These are phyloP conservation scores for Terfezia claveryi DNA, from an alignment of 495 filamentous ascomycete genomes.

Conservation along the genomic window DNA sequence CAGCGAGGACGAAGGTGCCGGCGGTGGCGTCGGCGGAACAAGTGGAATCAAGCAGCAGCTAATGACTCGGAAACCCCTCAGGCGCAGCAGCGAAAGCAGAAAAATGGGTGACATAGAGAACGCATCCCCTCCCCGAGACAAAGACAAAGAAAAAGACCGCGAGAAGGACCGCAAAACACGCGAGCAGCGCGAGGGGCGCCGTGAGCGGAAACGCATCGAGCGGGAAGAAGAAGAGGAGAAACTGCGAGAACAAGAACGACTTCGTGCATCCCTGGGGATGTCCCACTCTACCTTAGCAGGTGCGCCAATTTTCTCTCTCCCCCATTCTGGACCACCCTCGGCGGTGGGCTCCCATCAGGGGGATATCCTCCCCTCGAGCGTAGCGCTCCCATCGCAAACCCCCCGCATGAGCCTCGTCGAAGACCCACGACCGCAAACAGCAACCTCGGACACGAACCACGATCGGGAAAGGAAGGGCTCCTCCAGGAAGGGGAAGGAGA, in stretches of 20 bases:
- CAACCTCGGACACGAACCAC: not conserved
- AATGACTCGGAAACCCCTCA: not conserved
- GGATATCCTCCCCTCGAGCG: not conserved
- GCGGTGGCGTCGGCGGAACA: not conserved
- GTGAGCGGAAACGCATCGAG: not conserved
- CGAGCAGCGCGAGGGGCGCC: not conserved
- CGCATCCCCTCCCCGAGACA: not conserved
- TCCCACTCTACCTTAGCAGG: no score
- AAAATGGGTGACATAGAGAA: not conserved
- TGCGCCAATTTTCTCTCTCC: no score
- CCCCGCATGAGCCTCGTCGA: not conserved
- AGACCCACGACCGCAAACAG: not conserved
- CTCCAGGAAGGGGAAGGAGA: constrained; percentile 1
- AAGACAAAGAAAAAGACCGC: not conserved
- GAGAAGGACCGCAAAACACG: not conserved
- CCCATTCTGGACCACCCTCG: no score
- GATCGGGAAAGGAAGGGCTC: constrained; percentile 3
- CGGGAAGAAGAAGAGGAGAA: not conserved
- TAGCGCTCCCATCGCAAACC: not conserved
- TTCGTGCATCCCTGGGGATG: not conserved
- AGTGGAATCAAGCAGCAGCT: not conserved
- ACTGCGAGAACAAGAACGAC: not conserved
- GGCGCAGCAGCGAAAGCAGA: not conserved
- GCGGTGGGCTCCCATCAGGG: no score
- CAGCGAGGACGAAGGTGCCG: not conserved